Base-by-base conservation (phyloP, 164 flowering plant species). In the Buxus sempervirens region DNA sequence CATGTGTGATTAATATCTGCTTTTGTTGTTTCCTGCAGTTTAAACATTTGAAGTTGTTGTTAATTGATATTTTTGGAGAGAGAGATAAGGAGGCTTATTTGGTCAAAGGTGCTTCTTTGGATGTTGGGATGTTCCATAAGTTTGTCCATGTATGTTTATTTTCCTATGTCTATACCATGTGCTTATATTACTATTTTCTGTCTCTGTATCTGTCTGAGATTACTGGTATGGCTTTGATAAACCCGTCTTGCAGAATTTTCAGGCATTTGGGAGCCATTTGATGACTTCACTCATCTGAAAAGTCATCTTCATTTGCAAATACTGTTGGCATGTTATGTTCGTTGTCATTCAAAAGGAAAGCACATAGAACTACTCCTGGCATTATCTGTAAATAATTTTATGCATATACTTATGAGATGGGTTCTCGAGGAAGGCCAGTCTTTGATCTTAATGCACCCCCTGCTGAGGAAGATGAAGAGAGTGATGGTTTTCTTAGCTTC, bases 401-500 rank as follows among this genome's bases (percentile, higher is more conserved):
- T 88, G 90, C 82, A 69, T 82, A 70, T 88, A 69, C 75, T 63
- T 80, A 78, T 73, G 87, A 85, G 72, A 95, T 92, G 98, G 95
- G 90, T 57, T 83, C 86, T 76, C 86, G 87, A 75, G 93, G 97
- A 82, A 86, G 80, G 80, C 85, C 77, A 70, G 69, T 88, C 60
- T 86, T 95, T 85, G 99, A 95, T 84, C 82, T 95, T 72, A 95
- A 95, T 82, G 99, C 90, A 82, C 91, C 85, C 77, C 97, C 99
- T 63, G 70, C 78, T 20, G 97, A 87, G 64, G 93, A 83, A 63
- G 88, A 79, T 57, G 97, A 88, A 67, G 90, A 80, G 67, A 77
- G 38, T 65, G 81, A 75, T 64, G 70, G 62, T 70, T 76, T 75
- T 53, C 53, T 68, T 62, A 65, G 70, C 75, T 61, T 77, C 56